phyloP scores from a whole-genome alignment of 352 stramenopile genomes.

The Pythium aristosporum region DNA sequence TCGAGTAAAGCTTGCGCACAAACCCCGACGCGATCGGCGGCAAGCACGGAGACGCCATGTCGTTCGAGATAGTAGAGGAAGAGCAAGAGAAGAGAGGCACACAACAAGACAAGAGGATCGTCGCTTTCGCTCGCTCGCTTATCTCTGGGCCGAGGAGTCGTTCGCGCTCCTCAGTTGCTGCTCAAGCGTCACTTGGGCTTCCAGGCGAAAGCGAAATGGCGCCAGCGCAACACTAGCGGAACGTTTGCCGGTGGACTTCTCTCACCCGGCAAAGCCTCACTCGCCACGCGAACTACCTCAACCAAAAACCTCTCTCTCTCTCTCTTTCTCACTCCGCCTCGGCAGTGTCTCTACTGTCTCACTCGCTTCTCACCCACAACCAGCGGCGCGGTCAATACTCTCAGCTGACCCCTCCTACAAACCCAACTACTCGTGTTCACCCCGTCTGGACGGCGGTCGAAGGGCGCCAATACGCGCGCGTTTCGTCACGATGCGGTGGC shows the following conservation, averaged over 20 bases:
- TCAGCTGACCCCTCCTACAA: neutral
- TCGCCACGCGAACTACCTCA: constrained; percentile 14
- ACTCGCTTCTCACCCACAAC: constrained; percentile 8
- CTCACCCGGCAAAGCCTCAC: constrained; percentile 2
- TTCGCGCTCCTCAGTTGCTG: neutral
- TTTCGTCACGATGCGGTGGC: constrained; percentile 21
- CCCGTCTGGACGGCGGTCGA: neutral
- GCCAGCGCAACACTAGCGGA: constrained; percentile 7
- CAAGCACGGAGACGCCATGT: constrained; percentile 8
- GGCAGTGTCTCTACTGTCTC: too few species aligned
- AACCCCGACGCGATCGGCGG: constrained; percentile 60
- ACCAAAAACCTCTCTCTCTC: constrained; percentile 3
- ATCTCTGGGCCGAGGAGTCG: neutral
- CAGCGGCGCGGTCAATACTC: neutral
- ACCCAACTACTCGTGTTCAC: neutral
- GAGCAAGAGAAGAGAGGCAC: neutral
- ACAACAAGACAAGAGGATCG: constrained; percentile 4
- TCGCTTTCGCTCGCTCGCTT: constrained; percentile 28
- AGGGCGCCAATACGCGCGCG: neutral
- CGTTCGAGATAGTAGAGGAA: neutral
- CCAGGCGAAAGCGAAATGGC: constrained; percentile 25
- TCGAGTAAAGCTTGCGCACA: constrained; percentile 75
- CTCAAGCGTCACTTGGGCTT: constrained; percentile 5
- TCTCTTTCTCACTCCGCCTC: constrained; percentile 5
- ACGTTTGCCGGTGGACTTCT: neutral